Evolutionary conservation across 2,329 filamentous ascomycete genomes (phyloP).

Genomic region (Ophiostoma himal-ulmi): DNA sequence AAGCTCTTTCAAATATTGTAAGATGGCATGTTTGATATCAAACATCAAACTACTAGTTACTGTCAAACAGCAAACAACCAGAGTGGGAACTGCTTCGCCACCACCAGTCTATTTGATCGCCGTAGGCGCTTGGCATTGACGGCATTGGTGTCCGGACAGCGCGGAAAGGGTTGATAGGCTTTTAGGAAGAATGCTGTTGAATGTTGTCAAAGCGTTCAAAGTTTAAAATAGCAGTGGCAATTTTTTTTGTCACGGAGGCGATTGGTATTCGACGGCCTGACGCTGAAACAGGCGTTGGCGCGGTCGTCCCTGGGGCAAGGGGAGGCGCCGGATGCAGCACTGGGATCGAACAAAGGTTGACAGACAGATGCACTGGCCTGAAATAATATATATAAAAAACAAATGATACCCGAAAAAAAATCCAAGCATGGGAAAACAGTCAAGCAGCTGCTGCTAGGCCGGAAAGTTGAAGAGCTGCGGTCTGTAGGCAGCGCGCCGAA

Average conservation of each 20-base stretch:
- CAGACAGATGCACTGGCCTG: background rate
- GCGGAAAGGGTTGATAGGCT: background rate
- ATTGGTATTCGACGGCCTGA: conserved; percentile 17
- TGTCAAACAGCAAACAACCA: background rate
- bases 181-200: background rate
- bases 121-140: conserved; percentile 15
- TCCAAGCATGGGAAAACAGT: too few species aligned
- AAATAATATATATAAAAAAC: background rate
- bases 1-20: background rate
- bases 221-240: background rate
- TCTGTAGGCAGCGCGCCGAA: too few species aligned
- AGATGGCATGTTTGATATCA: background rate
- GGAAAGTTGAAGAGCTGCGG: background rate
- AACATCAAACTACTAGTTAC: background rate
- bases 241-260: background rate
- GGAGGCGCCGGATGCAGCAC: background rate
- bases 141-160: conserved; percentile 12
- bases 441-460: background rate
- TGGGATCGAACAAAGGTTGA: background rate
- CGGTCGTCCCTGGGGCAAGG: conserved; percentile 12
- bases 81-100: conserved; percentile 17
- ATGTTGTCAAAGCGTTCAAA: background rate
- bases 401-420: background rate
- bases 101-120: conserved; percentile 17
- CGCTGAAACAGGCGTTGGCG: conserved; percentile 21